These are phyloP conservation scores for Nitzschia sp. DNA, from an alignment of 108 stramenopile species.

Conservation along the genomic window DNA sequence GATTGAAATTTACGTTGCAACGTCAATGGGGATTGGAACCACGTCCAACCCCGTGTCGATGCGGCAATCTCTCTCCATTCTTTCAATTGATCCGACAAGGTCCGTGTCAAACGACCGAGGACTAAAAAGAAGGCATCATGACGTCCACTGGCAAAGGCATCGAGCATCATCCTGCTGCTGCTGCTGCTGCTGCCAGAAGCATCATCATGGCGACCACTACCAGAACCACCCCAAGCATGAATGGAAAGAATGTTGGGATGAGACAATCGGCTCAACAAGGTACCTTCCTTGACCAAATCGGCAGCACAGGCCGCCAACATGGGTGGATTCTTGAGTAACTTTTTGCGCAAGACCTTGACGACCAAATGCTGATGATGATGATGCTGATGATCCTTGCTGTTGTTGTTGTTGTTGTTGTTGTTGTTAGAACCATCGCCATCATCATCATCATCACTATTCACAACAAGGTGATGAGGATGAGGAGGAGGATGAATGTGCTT, in stretches of 20 bases:
- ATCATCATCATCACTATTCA: not conserved
- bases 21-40: not conserved
- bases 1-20: not conserved
- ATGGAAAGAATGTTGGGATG: constrained; percentile 13
- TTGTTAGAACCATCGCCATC: not conserved
- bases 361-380: constrained; percentile 4
- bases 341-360: constrained; percentile 26
- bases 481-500: constrained; percentile 9
- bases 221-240: constrained; percentile 7
- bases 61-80: constrained; percentile 26
- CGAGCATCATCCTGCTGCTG: too few species aligned
- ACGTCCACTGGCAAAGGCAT: constrained; percentile 2
- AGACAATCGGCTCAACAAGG: constrained; percentile 4
- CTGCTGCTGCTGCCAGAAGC: not conserved
- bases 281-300: constrained; percentile 36
- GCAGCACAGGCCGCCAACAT: constrained; percentile 35
- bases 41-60: not conserved
- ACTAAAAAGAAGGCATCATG: constrained; percentile 55
- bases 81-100: constrained; percentile 39
- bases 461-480: not conserved
- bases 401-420: not conserved
- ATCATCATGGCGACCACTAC: not conserved
- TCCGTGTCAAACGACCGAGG: constrained; percentile 44
- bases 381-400: too few species aligned
- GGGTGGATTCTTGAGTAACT: constrained; percentile 24